phyloP scores from a whole-genome alignment of 176 grass and related monocot species.

The Zoysia pacifica region DNA sequence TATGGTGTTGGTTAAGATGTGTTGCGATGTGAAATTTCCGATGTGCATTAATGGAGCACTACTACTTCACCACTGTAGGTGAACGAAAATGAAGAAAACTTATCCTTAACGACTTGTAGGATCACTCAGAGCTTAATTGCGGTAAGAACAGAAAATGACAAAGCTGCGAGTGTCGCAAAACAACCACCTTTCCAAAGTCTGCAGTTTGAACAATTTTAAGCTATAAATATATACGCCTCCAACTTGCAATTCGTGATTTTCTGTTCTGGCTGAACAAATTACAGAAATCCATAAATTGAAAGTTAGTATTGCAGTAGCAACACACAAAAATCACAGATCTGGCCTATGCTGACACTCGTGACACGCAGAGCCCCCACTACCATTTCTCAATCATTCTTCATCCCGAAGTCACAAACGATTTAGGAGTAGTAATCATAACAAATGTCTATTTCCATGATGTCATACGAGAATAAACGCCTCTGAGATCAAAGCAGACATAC shows the following conservation, averaged over 20 bases:
- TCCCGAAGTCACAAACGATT: neutral
- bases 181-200: neutral
- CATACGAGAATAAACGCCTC: neutral
- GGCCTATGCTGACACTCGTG: neutral
- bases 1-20: neutral
- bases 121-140: neutral
- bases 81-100: neutral
- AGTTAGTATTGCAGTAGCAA: neutral
- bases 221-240: no score
- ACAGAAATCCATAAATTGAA: neutral
- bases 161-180: neutral
- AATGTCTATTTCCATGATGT: neutral
- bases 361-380: neutral
- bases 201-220: neutral
- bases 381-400: neutral
- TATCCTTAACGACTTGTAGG: neutral
- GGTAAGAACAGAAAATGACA: neutral
- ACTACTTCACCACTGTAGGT: neutral
- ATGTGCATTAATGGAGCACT: neutral
- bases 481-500: neutral
- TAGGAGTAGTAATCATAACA: neutral
- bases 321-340: conserved; percentile 2
- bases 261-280: neutral
- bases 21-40: neutral
- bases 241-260: neutral